Evolutionary conservation across 2,329 filamentous ascomycete genomes (phyloP).

Genomic region (Sclerotinia subarctica): DNA sequence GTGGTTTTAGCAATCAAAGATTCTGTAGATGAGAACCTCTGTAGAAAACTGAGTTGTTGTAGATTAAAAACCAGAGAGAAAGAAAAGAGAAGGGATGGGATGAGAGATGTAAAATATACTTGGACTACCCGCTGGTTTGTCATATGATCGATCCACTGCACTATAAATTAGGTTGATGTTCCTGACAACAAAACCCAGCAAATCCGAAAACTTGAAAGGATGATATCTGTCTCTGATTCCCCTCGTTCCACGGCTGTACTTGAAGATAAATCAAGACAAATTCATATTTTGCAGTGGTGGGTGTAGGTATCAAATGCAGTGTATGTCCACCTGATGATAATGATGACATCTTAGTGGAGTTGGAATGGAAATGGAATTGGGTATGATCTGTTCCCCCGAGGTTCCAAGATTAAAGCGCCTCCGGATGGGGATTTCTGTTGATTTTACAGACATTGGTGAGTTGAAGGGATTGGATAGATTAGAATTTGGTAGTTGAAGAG

Average conservation of each 20-base stretch:
- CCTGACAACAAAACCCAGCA: slow-evolving; percentile 1
- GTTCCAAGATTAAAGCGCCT: background rate
- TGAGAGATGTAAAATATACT: slow-evolving; percentile 18
- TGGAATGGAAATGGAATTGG: background rate
- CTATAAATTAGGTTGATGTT: background rate
- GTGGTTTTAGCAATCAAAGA: slow-evolving; percentile 19
- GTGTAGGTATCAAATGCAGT: background rate
- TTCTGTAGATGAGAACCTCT: slow-evolving; percentile 4
- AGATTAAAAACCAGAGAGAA: background rate
- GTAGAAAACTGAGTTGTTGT: background rate
- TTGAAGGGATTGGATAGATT: slow-evolving; percentile 8
- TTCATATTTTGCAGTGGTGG: background rate
- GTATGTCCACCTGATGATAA: slow-evolving; percentile 6
- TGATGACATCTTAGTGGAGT: slow-evolving; percentile 2
- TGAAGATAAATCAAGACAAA: background rate
- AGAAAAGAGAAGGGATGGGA: background rate
- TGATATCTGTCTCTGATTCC: background rate
- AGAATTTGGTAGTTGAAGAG: background rate
- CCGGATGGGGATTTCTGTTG: background rate
- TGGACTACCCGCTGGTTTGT: background rate
- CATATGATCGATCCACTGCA: slow-evolving; percentile 12
- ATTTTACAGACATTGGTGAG: background rate
- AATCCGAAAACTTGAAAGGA: background rate
- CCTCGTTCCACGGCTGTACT: background rate
- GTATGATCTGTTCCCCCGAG: background rate